Base-by-base conservation (phyloP, 257 asterid species). In the Petrea volubilis region DNA sequence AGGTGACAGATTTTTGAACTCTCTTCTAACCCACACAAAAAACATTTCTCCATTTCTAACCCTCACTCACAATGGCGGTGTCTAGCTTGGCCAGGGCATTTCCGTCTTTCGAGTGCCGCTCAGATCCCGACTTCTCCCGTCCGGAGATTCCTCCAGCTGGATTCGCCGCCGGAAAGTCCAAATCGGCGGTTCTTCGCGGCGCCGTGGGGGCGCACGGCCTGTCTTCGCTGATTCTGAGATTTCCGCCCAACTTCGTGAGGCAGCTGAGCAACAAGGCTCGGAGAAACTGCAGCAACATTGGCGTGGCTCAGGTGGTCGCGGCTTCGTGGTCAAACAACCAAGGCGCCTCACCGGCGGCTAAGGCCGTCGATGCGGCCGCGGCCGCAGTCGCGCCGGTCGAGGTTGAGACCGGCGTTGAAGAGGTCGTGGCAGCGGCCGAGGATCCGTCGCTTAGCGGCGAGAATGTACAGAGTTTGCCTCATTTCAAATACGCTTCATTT, bases 261-360 rank as follows among this genome's bases (percentile, higher is more conserved):
- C 99, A 95, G 95, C 91, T 95, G 66, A 91, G 97, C 82, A 85
- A 64, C 49, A 95, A 95, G 88, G 96, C 98, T 38, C 80, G 98
- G 67, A 74, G 98, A 76, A 95, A 95, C 81, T 95, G 99, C 71
- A 85, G 98, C 87, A 95, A 91, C 79, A 95, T 95, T 60, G 97
- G 99, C 40, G 96, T 95, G 13, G 99, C 99, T 7, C 99, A 95
- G 79, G 81, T 95, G 33, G 99, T 88, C 24, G 98, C 98, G 77
- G 99, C 99, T 70, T 88, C 97, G 43, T 94, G 99, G 99, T 83
- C 99, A 0, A 85, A 89, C 81, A 81, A 89, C 78, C 85, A 66
- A 43, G 51, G 64, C 36, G 73, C 69, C 29, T 62, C 83, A 1
- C 81, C 90, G 87, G 87, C 86, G 84, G 93, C 88, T 67, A 82